phyloP scores from a whole-genome alignment of 495 filamentous ascomycete species.

The Bacidia rubella region DNA sequence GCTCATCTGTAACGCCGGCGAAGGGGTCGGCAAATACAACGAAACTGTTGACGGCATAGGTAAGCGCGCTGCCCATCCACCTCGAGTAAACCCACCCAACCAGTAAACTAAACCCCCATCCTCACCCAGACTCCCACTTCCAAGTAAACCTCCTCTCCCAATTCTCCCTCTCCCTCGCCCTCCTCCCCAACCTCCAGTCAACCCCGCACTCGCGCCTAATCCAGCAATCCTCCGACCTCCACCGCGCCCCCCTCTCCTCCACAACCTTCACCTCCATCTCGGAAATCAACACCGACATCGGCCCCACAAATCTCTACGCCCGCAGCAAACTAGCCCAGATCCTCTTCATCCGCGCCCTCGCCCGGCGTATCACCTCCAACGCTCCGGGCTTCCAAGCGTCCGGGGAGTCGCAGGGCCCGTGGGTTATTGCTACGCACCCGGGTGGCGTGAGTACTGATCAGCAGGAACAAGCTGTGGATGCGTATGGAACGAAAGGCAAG shows the following conservation, averaged over 20 bases:
- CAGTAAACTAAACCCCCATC: background rate
- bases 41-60: constrained; percentile 28
- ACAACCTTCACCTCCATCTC: constrained; percentile 33
- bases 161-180: constrained; percentile 27
- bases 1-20: constrained; percentile 36
- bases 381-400: constrained; percentile 23
- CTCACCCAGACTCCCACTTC: constrained; percentile 32
- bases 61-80: background rate
- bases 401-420: constrained; percentile 20
- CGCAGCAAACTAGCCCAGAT: constrained; percentile 44
- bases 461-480: constrained; percentile 37
- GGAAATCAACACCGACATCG: constrained; percentile 43
- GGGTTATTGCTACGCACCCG: constrained; percentile 36
- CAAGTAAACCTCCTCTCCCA: constrained; percentile 38
- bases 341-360: constrained; percentile 29
- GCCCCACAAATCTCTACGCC: constrained; percentile 37
- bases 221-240: constrained; percentile 41
- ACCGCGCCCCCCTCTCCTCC: constrained; percentile 31
- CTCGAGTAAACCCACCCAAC: background rate
- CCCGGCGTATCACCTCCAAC: constrained; percentile 21
- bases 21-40: constrained; percentile 32
- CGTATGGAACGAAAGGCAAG: constrained; percentile 34
- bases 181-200: constrained; percentile 26
- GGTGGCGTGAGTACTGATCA: constrained; percentile 37
- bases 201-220: constrained; percentile 30